Evolutionary conservation across 768 basidiomycete genomes (phyloP), one percentile per base, ranked within the genome.

Genomic region (Hebeloma cylindrosporum): DNA sequence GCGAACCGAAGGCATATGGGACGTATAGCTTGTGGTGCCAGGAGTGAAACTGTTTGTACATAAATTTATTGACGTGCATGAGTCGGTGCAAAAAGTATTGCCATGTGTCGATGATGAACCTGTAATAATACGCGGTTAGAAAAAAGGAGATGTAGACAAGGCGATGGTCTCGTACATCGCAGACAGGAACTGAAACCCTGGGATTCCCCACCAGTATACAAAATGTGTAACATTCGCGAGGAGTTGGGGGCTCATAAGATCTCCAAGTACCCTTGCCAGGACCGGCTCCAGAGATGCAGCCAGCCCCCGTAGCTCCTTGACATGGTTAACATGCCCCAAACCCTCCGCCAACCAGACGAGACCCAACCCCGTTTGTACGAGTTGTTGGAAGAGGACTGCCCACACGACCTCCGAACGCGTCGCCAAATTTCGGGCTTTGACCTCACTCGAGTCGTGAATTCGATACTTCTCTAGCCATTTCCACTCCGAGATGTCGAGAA

Each of bases 41-140:
- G 0, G 91, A 92, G 65, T 99, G 96, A 52, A 97, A 74, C 41
- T 89, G 82, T 53, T 82, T 88, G 71, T 95, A 99, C 23, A 98
- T 74, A 66, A 79, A 97, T 53, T 83, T 88, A 72, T 90, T 91
- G 56, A 79, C 68, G 69, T 98, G 96, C 85, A 96, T 91, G 31
- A 72, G 66, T 28, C 95, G 91, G 62, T 99, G 96, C 14, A 92
- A 73, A 69, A 94, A 93, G 67, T 98, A 99, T 64, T 99, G 94
- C 93, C 93, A 97, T 23, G 93, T 93, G 69, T 99, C 96, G 55
- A 98, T 84, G 47, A 93, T 60, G 65, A 96, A 89, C 72, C 96
- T 95, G 13, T 8, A 8, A 50, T 3, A 17, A 37, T 20, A 29
- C 45, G n/a, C 58, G 26, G 29, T 45, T 42, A 46, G 40, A 39